phyloP scores from a whole-genome alignment of 1,284 basidiomycete species.

The Hemileia vastatrix region DNA sequence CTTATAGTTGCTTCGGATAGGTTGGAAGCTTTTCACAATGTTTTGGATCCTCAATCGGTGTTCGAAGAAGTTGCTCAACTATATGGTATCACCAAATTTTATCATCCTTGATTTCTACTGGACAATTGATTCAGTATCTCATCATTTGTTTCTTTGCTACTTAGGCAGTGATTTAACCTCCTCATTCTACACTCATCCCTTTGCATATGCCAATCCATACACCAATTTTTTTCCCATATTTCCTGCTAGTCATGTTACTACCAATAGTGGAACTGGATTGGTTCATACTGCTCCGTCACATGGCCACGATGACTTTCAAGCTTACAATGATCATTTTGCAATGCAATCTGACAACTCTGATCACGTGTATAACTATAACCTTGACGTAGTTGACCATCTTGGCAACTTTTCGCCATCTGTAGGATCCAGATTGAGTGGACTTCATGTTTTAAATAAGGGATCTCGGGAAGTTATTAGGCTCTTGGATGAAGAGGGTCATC shows the following conservation, averaged over 20 bases:
- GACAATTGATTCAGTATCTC: background rate
- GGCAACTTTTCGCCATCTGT: conserved; percentile 62
- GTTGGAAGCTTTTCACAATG: conserved; percentile 50
- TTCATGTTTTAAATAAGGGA: conserved; percentile 64
- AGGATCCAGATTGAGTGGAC: conserved; percentile 52
- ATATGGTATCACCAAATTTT: conserved; percentile 50
- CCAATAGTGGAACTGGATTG: conserved; percentile 83
- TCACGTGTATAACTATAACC: background rate
- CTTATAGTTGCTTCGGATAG: conserved; percentile 65
- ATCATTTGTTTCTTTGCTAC: too few species aligned
- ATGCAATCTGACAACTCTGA: conserved; percentile 42
- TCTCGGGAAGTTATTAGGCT: conserved; percentile 58
- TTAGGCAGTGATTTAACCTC: conserved; percentile 59
- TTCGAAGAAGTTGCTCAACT: background rate
- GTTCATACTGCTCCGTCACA: conserved; percentile 95
- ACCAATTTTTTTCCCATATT: conserved; percentile 49
- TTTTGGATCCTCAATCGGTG: conserved; percentile 47
- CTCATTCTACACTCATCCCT: conserved; percentile 54
- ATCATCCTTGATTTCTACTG: conserved; percentile 51
- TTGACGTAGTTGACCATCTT: conserved; percentile 56
- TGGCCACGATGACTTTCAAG: conserved; percentile 76
- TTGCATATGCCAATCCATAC: conserved; percentile 51
- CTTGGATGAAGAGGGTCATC: conserved; percentile 53
- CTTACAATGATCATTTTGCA: conserved; percentile 27
- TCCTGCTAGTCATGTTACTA: conserved; percentile 61